These are phyloP conservation scores for Simplicillium aogashimaense DNA, from an alignment of 2,329 filamentous ascomycete species.

Conservation along the genomic window DNA sequence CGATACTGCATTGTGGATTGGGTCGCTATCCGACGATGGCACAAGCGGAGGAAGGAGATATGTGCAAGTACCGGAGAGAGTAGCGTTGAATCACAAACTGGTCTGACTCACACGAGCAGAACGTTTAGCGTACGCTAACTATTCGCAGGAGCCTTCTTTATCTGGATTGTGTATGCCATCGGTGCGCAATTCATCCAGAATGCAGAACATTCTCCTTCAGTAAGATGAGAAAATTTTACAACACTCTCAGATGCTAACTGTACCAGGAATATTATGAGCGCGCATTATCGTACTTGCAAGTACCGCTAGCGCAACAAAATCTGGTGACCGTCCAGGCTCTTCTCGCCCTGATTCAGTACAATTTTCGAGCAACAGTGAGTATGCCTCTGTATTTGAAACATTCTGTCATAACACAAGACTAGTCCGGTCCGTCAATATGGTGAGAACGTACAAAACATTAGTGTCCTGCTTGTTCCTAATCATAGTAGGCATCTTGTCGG, in stretches of 20 bases:
- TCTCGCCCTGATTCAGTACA: conserved; percentile 3
- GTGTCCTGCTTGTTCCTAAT: background rate
- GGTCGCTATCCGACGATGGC: conserved; percentile 2
- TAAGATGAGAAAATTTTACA: background rate
- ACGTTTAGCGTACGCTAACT: too few relatives aligned
- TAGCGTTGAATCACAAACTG: background rate
- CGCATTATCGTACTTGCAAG: background rate
- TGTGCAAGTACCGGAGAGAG: conserved; percentile 1
- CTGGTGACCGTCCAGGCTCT: conserved; percentile 1
- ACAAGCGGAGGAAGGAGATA: conserved; percentile 1
- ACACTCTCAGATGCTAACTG: background rate
- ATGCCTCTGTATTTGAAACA: background rate
- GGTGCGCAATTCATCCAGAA: background rate
- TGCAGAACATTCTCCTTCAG: background rate
- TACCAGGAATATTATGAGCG: conserved; percentile 1
- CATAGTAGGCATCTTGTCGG: conserved; percentile 1
- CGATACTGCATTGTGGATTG: conserved; percentile 6
- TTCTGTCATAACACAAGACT: background rate
- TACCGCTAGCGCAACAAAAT: conserved; percentile 1
- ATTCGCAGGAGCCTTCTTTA: background rate
- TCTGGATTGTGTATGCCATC: conserved; percentile 3
- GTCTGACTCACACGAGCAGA: too few relatives aligned
- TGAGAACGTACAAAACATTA: background rate
- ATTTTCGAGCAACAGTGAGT: conserved; percentile 3
- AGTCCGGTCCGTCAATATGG: conserved; percentile 4